Evolutionary conservation across 495 filamentous ascomycete genomes (phyloP).

Genomic region (Hyaloscypha bicolor): DNA sequence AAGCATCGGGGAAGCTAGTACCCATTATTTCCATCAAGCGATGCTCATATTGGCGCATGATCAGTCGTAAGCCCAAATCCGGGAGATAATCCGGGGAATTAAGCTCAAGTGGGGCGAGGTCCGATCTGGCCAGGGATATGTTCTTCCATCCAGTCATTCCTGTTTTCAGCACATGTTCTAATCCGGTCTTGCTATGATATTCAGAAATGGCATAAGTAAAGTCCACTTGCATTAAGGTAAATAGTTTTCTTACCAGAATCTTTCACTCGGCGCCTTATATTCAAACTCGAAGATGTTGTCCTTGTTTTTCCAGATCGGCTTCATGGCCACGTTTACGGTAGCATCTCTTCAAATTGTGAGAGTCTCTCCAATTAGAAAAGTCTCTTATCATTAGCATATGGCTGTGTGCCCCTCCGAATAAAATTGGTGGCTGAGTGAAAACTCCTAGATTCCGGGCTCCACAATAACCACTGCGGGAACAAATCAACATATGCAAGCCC

Average conservation of each 20-base stretch:
- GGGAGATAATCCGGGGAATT: neutral
- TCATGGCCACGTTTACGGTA: neutral
- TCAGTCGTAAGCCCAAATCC: neutral
- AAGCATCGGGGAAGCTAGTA: neutral
- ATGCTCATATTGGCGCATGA: neutral
- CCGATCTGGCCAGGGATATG: neutral
- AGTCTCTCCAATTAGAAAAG: neutral
- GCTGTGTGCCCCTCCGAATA: neutral
- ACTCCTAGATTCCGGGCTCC: slow-evolving; percentile 44
- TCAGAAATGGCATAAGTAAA: too few species aligned
- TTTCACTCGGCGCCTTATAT: neutral
- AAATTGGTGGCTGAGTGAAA: neutral
- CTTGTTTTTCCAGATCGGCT: neutral
- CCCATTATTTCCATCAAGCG: neutral
- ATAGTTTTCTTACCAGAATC: too few species aligned
- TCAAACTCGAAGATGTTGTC: neutral
- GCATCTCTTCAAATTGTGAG: neutral
- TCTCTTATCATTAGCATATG: neutral
- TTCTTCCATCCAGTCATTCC: neutral
- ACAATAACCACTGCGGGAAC: slow-evolving; percentile 49
- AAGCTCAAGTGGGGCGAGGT: neutral
- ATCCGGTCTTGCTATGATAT: too few species aligned
- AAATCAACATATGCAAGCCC: slow-evolving; percentile 64
- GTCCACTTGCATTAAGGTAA: too few species aligned
- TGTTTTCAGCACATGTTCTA: neutral